Base-by-base conservation (phyloP, 2,329 filamentous ascomycete species). In the Botryotinia convoluta region DNA sequence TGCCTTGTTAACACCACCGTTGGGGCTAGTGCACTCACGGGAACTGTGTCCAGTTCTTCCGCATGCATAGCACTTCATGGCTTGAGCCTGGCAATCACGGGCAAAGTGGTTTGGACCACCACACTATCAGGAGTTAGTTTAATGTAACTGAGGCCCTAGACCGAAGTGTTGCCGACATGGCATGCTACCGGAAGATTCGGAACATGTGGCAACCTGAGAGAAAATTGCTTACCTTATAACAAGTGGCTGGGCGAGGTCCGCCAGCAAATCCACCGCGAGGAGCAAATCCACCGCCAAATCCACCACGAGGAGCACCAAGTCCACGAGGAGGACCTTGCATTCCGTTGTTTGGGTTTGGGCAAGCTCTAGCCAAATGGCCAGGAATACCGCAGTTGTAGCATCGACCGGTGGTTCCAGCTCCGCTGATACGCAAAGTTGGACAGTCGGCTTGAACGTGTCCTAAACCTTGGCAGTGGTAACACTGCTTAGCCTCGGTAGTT, bases 401-500 rank as follows among this genome's bases (percentile, higher is more conserved):
- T 79, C 94, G 93, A 77, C 93, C 94, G 82, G 92, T 91, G 75
- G 91, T 91, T 76, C 91, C 89, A 79, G 91, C 92, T 78, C 92
- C 95, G 84, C 91, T 97, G 83, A 99, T 85, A 79, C 96, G 94
- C 77, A 99, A 90, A 76, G 96, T 98, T 80, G 96, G 96, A 89
- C 96, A 99, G 84, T 99, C 96, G 79, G 96, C 96, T 87, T 99
- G 96, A 80, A 99, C 96, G 83, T 99, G 96, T 78, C 96, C 96
- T 75, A 98, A 90, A 74, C 96, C 96, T 87, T 98, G 96, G 88
- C 96, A 99, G 86, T 98, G 96, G 84, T 99, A 99, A 90, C 96
- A 99, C 88, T 99, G 96, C 91, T 99, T 99, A 71, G 94, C 94
- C 86, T 99, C 96, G 77, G 96, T 98, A 75, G 95, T 98, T 84